Evolutionary conservation across 1,139 yeast genomes (phyloP).

Genomic region (Kluyveromyces sp.): DNA sequence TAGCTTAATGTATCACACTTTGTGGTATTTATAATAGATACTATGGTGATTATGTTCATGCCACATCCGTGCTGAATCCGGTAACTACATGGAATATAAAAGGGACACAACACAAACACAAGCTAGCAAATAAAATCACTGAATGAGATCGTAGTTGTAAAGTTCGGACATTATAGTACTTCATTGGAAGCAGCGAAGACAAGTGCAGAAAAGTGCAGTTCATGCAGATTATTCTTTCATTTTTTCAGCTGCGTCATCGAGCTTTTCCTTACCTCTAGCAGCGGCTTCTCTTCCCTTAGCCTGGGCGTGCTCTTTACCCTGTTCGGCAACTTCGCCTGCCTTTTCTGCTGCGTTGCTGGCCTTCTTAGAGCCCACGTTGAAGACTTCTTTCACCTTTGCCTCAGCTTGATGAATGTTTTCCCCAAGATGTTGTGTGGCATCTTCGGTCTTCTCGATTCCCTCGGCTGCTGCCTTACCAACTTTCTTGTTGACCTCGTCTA

Average conservation of each 20-base stretch:
- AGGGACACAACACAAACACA: not conserved
- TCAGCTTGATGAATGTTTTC: slow-evolving; percentile 13
- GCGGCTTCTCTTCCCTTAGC: slow-evolving; percentile 1
- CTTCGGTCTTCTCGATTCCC: slow-evolving; percentile 22
- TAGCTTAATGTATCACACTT: not conserved
- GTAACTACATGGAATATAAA: not conserved
- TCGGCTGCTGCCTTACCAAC: slow-evolving; percentile 22
- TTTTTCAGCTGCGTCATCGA: not conserved
- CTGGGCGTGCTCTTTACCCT: slow-evolving; percentile 8
- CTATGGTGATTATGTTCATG: not conserved
- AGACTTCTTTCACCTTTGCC: slow-evolving; percentile 12
- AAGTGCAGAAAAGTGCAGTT: too few species aligned
- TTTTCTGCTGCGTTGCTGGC: slow-evolving; percentile 13
- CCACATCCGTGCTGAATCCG: not conserved
- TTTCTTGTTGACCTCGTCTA: slow-evolving; percentile 18
- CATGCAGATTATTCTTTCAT: slow-evolving; percentile 1
- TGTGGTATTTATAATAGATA: not conserved
- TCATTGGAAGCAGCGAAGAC: not conserved
- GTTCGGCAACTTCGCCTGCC: slow-evolving; percentile 5
- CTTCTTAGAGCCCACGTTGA: slow-evolving; percentile 12
- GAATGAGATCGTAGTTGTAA: not conserved
- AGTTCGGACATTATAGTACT: not conserved
- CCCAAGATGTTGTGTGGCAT: slow-evolving; percentile 15
- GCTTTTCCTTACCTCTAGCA: slow-evolving; percentile 4
- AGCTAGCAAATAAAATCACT: not conserved